Conservation (phyloP, 78 protist species). For the Reticulomyxa filosa region DNA sequence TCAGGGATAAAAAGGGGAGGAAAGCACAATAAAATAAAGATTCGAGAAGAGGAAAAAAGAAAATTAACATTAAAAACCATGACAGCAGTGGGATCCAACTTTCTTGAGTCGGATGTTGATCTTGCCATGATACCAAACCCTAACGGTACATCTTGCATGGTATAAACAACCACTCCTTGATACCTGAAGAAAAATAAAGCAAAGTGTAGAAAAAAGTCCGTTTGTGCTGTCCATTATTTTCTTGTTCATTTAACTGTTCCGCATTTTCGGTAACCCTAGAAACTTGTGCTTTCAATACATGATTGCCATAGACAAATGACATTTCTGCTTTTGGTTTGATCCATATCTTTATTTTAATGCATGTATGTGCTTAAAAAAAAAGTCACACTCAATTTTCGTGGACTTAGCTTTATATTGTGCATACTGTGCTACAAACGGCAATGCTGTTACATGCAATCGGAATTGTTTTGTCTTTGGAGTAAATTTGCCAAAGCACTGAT, state of each 20-base stretch:
- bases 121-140: constrained; percentile 1
- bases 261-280: constrained; percentile 93
- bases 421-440: too few relatives aligned
- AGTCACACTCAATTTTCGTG: too few relatives aligned
- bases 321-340: constrained; percentile 80
- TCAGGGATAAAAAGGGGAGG: too few relatives aligned
- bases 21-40: too few relatives aligned
- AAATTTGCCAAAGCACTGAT: too few relatives aligned
- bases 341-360: constrained; percentile 66
- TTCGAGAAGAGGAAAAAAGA: too few relatives aligned
- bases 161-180: not conserved
- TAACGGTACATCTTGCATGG: constrained; percentile 6
- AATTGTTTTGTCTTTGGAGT: too few relatives aligned
- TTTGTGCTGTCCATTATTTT: too few relatives aligned
- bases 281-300: constrained; percentile 84
- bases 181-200: not conserved
- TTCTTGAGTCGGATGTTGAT: not conserved
- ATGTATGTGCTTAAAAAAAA: too few relatives aligned
- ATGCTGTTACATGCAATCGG: too few relatives aligned
- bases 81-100: not conserved
- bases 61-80: not conserved
- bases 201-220: not conserved
- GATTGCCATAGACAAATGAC: constrained; percentile 88
- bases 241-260: too few relatives aligned
- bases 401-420: too few relatives aligned